phyloP scores from a whole-genome alignment of 2,329 filamentous ascomycete species.

The Cercospora janseana region DNA sequence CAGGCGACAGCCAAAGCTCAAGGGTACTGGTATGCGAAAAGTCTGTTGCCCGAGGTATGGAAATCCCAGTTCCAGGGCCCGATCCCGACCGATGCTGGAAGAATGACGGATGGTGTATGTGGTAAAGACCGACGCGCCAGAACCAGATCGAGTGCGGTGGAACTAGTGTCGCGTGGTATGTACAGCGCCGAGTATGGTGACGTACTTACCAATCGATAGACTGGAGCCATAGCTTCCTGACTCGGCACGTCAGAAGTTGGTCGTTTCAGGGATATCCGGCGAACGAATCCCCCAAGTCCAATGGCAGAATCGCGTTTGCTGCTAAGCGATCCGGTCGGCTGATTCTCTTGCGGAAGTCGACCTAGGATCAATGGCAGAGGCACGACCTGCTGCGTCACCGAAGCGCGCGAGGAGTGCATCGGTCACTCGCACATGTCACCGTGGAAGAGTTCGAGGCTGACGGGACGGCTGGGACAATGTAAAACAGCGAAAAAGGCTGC shows the following conservation, averaged over 20 bases:
- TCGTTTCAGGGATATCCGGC: slow-evolving; percentile 24
- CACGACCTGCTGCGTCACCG: slow-evolving; percentile 27
- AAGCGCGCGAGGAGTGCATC: slow-evolving; percentile 20
- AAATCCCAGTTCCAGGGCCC: too few species aligned
- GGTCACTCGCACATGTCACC: slow-evolving; percentile 8
- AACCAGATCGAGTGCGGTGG: too few species aligned
- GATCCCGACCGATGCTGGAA: too few species aligned
- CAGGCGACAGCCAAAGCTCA: too few species aligned
- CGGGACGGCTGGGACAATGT: background rate
- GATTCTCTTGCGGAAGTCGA: slow-evolving; percentile 10
- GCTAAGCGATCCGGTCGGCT: slow-evolving; percentile 24
- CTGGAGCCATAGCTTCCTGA: slow-evolving; percentile 25
- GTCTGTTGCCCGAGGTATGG: too few species aligned
- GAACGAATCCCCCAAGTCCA: slow-evolving; percentile 19
- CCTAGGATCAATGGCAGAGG: slow-evolving; percentile 27
- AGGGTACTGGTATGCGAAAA: too few species aligned
- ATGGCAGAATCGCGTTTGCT: slow-evolving; percentile 28
- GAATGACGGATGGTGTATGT: background rate
- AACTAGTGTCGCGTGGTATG: too few species aligned
- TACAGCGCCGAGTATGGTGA: background rate
- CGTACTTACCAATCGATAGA: slow-evolving; percentile 29
- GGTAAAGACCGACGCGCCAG: too few species aligned
- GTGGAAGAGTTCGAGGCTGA: slow-evolving; percentile 4
- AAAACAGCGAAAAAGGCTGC: background rate
- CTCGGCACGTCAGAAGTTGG: slow-evolving; percentile 8